Evolutionary conservation across 768 basidiomycete genomes (phyloP).

Genomic region (Boletus huronensis): DNA sequence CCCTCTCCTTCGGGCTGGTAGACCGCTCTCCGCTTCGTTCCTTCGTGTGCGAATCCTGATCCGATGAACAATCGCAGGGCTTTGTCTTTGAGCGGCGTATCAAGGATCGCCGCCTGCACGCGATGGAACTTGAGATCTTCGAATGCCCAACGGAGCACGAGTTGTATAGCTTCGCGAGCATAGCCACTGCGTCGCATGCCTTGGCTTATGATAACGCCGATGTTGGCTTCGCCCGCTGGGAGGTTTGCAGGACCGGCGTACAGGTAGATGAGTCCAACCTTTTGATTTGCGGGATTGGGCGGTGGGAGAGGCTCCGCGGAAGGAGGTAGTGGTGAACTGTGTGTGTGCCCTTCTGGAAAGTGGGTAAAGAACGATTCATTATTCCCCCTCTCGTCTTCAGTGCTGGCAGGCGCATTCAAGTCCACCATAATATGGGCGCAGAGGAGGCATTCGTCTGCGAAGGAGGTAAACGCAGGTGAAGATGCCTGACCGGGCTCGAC

Average conservation of each 20-base stretch:
- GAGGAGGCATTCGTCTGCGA: conserved; percentile 30
- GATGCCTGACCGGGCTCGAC: conserved; percentile 29
- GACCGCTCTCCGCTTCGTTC: conserved; percentile 54
- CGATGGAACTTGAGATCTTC: conserved; percentile 35
- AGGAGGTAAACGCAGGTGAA: conserved; percentile 18
- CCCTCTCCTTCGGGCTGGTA: conserved; percentile 39
- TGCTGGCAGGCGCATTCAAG: background rate
- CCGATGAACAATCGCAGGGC: conserved; percentile 48
- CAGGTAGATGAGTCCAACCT: conserved; percentile 29
- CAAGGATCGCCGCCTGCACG: conserved; percentile 41
- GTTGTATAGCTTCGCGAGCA: conserved; percentile 44
- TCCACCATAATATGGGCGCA: conserved; percentile 19
- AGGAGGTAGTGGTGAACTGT: background rate
- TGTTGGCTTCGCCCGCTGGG: conserved; percentile 43
- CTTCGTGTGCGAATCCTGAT: conserved; percentile 58
- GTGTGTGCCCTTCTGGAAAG: background rate
- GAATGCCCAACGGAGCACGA: conserved; percentile 46
- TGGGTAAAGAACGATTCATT: background rate
- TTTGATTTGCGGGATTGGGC: background rate
- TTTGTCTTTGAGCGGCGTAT: conserved; percentile 40
- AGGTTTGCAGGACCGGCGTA: conserved; percentile 15
- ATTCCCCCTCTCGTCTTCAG: background rate
- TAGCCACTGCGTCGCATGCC: conserved; percentile 39
- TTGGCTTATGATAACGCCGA: conserved; percentile 51
- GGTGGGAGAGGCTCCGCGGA: background rate